Evolutionary conservation across 2,329 filamentous ascomycete species (phyloP), one percentile per base, ranked within the genome.

Genomic region (Epichloe sylvatica): DNA sequence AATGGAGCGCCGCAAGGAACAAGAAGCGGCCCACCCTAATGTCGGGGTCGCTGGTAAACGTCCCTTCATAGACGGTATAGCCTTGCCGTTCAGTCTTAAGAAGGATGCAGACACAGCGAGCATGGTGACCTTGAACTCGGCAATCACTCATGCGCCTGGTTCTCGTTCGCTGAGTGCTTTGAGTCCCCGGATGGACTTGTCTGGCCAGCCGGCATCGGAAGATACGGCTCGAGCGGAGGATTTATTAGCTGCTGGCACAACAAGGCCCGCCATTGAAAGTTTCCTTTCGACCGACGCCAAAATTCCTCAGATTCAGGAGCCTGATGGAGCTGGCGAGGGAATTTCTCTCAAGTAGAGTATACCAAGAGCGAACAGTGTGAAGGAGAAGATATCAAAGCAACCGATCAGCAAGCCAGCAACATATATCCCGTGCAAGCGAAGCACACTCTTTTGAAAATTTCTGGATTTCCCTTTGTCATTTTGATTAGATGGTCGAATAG

Each of bases 41-140:
- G 0, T 67, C 70, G 33, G 75, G 0, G 70, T 73, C 3, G 71
- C 73, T 0, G 77, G 77, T 5, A 84, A 82, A 59, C 70, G 84
- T 3, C 81, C 84, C 0, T 80, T 80, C 43, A 71, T 84, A 5
- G 79, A 78, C 19, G 81, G 83, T 0, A 77, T 88, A 25, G 83
- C 85, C 0, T 75, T 86, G 56, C 85, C 85, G 0, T 90, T 90
- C 59, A 84, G 77, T 50, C 63, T 90, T 13, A 75, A 75, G 47
- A 76, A 75, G 55, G 75, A 83, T 19, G 75, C 76, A 2, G 75
- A 78, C 4, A 84, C 79, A 17, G 81, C 81, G 1, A 87, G 83
- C 65, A 86, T 84, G 75, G 67, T 83, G 47, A 87, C 84, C 0
- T 64, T 88, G 19, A 68, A 71, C 36, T 78, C 76, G 9, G 58